Percentiles rank a stretch among this genome's conserved stretches.
Conservation (phyloP, 371 early-diverging fungal species). For the Mortierella sp. region DNA sequence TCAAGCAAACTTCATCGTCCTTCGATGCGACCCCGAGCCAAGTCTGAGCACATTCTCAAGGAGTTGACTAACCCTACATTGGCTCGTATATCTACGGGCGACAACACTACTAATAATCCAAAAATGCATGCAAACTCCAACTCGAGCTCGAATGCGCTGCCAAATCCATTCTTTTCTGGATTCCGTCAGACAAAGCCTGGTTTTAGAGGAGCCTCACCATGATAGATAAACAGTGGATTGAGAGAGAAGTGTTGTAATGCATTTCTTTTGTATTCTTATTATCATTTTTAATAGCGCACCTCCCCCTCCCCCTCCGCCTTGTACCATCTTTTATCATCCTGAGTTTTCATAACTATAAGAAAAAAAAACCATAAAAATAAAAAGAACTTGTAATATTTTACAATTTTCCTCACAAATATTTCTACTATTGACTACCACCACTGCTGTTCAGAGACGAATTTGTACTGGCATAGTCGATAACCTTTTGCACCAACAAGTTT, state of each 20-base stretch:
- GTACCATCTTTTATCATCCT: not conserved
- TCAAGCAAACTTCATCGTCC: constrained; percentile 1
- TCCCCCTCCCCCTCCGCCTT: too few species aligned
- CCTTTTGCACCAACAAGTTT: constrained; percentile 27
- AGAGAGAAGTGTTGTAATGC: not conserved
- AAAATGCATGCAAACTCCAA: not conserved
- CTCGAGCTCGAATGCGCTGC: not conserved
- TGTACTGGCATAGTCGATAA: constrained; percentile 25
- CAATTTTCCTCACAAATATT: too few species aligned
- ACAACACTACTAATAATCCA: not conserved
- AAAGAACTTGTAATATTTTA: not conserved
- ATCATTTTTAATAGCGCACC: too few species aligned
- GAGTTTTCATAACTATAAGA: too few species aligned
- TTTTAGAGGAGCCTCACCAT: constrained; percentile 12
- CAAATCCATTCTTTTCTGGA: constrained; percentile 24
- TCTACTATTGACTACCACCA: constrained; percentile 3
- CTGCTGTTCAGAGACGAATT: not conserved
- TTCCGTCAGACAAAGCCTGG: constrained; percentile 27
- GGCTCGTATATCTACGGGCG: not conserved
- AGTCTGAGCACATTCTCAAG: not conserved
- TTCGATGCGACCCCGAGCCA: not conserved
- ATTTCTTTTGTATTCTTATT: not conserved
- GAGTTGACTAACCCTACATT: not conserved
- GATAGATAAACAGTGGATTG: not conserved
- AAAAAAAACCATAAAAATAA: not conserved